Evolutionary conservation across 495 filamentous ascomycete species (phyloP), one percentile per base, ranked within the genome.

Genomic region (Neurospora cerealis): DNA sequence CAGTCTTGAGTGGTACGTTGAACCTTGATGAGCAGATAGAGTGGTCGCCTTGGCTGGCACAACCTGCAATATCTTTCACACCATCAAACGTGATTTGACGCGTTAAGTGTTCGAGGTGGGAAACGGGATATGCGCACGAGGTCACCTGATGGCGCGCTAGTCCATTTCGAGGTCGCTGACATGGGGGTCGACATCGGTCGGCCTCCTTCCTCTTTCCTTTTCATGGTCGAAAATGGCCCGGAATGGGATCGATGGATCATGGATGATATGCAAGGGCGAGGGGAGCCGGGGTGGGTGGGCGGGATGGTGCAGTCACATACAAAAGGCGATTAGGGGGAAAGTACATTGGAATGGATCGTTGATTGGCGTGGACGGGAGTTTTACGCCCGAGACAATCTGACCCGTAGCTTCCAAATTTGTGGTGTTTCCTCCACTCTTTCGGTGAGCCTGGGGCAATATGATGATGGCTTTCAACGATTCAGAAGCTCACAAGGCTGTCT

Each of bases 41-140:
- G 28, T 34, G 28, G 54, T 62, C 19, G 28, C 6, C 54, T 62
- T 62, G 54, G 54, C 54, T 62, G 54, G 24, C 48, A 62, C 48
- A 62, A 32, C 48, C 28, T 34, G 54, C 28, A 62, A 15, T 34
- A 62, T 62, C 28, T 15, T 69, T 40, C 70, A 21, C 21, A 74
- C 15, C 39, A 76, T 79, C 73, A 69, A 75, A 72, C 79, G 79
- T 77, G 78, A 78, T 76, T 76, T 72, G 73, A 74, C 78, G 77
- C 77, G 77, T 78, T 70, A 72, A 73, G 71, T 77, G 78, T 71
- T 70, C 21, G 24, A 46, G 70, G 77, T 28, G 72, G 60, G 4
- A 32, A 34, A 69, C 73, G 71, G 46, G 73, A 72, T 69, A 74
- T 39, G 42, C 15, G 66, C 78, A 46, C 79, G 78, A 32, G 13